Evolutionary conservation across 768 basidiomycete species (phyloP).

Genomic region (Lentinus tigrinus): DNA sequence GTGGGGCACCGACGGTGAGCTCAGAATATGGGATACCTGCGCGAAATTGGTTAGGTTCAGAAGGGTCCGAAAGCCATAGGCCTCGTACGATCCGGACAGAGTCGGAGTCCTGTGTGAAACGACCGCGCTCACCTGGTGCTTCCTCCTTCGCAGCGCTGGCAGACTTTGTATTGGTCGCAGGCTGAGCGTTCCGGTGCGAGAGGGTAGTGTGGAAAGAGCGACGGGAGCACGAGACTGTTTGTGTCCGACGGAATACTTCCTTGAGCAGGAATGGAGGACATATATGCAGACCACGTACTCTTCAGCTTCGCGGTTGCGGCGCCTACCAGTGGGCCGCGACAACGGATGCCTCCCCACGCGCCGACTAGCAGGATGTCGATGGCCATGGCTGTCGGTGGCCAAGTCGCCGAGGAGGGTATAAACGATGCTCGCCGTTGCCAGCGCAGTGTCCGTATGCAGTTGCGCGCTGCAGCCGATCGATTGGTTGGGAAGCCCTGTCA

Average conservation of each 20-base stretch:
- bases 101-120: neutral
- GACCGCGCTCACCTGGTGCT: conserved; percentile 11
- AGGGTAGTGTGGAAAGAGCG: conserved; percentile 13
- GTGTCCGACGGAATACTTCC: neutral
- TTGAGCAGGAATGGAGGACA: neutral
- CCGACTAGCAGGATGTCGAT: conserved; percentile 16
- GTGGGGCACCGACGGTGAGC: conserved; percentile 73
- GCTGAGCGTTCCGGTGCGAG: conserved; percentile 6
- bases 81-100: neutral
- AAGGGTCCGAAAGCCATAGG: neutral
- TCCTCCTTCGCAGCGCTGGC: neutral
- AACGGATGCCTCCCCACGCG: conserved; percentile 10
- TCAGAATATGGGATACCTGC: conserved; percentile 65
- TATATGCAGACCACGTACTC: conserved; percentile 2
- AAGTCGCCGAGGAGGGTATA: neutral
- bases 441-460: neutral
- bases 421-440: conserved; percentile 1
- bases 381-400: conserved; percentile 14
- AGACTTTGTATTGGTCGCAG: conserved; percentile 3
- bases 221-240: conserved; percentile 15
- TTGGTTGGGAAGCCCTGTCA: conserved; percentile 15
- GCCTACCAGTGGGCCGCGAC: conserved; percentile 1
- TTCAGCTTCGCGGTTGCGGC: conserved; percentile 5
- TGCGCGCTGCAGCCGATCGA: conserved; percentile 16
- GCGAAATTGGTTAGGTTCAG: neutral